Evolutionary conservation across 1,139 yeast species (phyloP), one percentile per base, ranked within the genome.

Genomic region (Protomyces macrosporus): DNA sequence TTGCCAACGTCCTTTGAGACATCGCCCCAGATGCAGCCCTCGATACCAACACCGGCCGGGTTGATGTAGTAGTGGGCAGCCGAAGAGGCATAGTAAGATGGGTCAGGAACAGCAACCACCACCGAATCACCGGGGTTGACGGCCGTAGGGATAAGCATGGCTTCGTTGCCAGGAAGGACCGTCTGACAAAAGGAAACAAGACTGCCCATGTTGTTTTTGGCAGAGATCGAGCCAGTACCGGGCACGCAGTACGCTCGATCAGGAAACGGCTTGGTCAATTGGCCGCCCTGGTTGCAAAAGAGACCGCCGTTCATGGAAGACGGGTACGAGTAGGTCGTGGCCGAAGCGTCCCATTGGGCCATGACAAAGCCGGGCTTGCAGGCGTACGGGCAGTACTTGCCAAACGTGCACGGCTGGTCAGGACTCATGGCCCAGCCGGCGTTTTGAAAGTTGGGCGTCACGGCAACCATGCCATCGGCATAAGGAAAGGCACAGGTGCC

Each of bases 311-410:
- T 77, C 79, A 67, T 65, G 23, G 70, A 68, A 57, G 55, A 54
- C 40, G 96, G 96, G 73, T 87, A 90, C 45, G 95, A 95, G 75
- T 96, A 90, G 81, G 86, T 87, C 51, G 80, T 78, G 33, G 95
- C 95, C 48, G 87, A 79, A 7, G 84, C 76, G 75, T 96, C 90
- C 96, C 96, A 90, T 80, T 91, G 97, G 67, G 96, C 88, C 84
- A 90, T 90, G 75, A 96, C 87, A 91, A 87, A 87, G 80, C 97
- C 97, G 52, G 96, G 83, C 77, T 87, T 90, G 81, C 97, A 90
- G 65, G 97, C 96, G 77, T 90, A 91, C 67, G 98, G 91, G 78
- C 98, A 93, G 85, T 88, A 90, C 73, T 83, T 83, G 68, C 97
- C 98, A 70, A 90, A 96, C 71, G 80, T 73, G 81, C 98, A 93